Evolutionary conservation across 352 stramenopile species (phyloP), one percentile per base, ranked within the genome.

Genomic region (Phytophthora chlamydospora): DNA sequence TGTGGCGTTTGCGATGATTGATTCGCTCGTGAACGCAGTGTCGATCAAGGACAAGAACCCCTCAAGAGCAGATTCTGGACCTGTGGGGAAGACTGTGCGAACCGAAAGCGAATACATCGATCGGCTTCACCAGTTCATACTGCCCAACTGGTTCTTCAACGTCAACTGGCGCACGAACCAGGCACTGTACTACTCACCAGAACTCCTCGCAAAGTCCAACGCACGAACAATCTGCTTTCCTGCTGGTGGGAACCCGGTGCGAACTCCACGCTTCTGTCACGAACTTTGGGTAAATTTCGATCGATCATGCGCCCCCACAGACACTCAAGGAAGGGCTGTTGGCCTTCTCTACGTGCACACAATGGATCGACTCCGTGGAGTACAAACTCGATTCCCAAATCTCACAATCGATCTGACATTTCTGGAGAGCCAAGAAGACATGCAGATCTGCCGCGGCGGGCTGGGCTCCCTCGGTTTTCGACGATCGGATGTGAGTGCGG

Each of bases 121-220:
- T 27, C 73, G 73, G 2, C 29, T 85, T 6, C 70, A 85, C 57
- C 62, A 85, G 16, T 79, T 73, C 27, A 33, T 77, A 27, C 24
- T 79, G 7, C 71, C 76, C 6, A 49, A 43, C 5, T 52, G 78
- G 35, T 85, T 83, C 40, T 44, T 40, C 9, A 70, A 48, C 12
- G 53, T 35, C 13, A 68, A 70, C 21, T 75, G 62, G 61, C 66
- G 73, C 12, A 79, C 67, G 8, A 78, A 66, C 19, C 70, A 85
- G 24, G 58, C 41, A 1, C 21, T 77, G 4, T 62, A 79, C 42
- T 82, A 76, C 24, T 57, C 69, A 1, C 39, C 70, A 2, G 39
- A 68, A 24, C 8, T 66, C 2, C 54, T 80, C 13, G 13, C 34
- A 9, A 29, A 31, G 6, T 36, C 27, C 2, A 41, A 59, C 7